Evolutionary conservation across 306 rosid species (phyloP).

Genomic region (Lithocarpus polystachyus): DNA sequence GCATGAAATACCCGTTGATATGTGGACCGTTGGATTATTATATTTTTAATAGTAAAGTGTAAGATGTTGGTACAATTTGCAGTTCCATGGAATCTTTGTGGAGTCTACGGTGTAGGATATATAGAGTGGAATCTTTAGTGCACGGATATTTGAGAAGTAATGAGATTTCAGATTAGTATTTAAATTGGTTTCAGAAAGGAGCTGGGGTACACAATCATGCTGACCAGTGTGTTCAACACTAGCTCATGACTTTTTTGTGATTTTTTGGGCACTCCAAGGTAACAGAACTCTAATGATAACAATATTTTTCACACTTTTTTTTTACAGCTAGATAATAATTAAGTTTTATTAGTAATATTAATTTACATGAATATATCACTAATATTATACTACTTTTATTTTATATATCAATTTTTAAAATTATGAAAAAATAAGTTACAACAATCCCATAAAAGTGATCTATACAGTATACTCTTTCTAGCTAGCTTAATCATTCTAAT

Average conservation of each 20-base stretch:
- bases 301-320: no score
- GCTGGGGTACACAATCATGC: slow-evolving; percentile 38
- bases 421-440: no score
- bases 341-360: no score
- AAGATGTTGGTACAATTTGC: no score
- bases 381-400: no score
- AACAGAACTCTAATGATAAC: slow-evolving; percentile 16
- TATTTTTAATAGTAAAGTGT: no score
- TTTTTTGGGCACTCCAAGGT: slow-evolving; percentile 59
- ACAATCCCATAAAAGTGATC: no score
- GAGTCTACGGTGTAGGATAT: slow-evolving; percentile 7
- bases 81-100: not conserved
- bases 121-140: slow-evolving; percentile 20
- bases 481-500: no score
- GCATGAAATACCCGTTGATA: slow-evolving; percentile 19
- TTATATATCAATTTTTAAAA: no score
- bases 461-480: no score
- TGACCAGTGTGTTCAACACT: slow-evolving; percentile 36
- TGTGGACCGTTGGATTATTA: not conserved
- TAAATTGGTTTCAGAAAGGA: not conserved
- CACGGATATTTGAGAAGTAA: slow-evolving; percentile 33
- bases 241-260: slow-evolving; percentile 47
- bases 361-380: no score
- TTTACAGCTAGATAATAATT: no score
- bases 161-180: not conserved